Conservation (phyloP, 2,329 filamentous ascomycete genomes). For the Tolypocladium inflatum region DNA sequence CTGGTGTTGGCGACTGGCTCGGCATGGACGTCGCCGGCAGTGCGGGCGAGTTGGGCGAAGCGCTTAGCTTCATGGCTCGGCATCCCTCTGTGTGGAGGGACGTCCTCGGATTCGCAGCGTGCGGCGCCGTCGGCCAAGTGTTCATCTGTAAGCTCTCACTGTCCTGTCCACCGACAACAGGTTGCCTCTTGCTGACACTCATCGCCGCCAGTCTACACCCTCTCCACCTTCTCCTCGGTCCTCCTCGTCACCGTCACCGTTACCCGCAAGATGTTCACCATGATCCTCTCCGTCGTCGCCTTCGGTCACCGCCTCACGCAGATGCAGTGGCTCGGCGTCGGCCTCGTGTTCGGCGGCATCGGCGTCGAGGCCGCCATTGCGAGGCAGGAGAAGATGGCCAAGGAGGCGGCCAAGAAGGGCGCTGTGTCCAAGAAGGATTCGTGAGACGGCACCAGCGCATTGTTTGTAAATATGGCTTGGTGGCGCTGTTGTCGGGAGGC, state of each 20-base stretch:
- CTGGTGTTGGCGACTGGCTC: constrained; percentile 52
- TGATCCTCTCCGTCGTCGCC: constrained; percentile 91
- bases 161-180: background rate
- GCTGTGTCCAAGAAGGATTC: constrained; percentile 22
- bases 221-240: constrained; percentile 84
- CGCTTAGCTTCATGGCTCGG: constrained; percentile 67
- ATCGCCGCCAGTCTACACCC: constrained; percentile 60
- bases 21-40: constrained; percentile 55
- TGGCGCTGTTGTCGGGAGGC: background rate
- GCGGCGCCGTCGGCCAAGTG: constrained; percentile 86
- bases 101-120: constrained; percentile 80
- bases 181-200: background rate
- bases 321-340: constrained; percentile 94
- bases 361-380: constrained; percentile 81
- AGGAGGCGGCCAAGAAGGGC: constrained; percentile 52
- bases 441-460: background rate
- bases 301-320: constrained; percentile 79
- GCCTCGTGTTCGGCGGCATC: constrained; percentile 88
- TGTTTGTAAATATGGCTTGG: background rate
- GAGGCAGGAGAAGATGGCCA: constrained; percentile 72
- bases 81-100: constrained; percentile 80
- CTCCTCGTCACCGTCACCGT: constrained; percentile 94
- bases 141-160: constrained; percentile 65
- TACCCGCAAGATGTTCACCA: constrained; percentile 97
- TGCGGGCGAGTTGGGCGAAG: constrained; percentile 70